Evolutionary conservation across 2,329 filamentous ascomycete genomes (phyloP).

Genomic region (Sporothrix mexicana): DNA sequence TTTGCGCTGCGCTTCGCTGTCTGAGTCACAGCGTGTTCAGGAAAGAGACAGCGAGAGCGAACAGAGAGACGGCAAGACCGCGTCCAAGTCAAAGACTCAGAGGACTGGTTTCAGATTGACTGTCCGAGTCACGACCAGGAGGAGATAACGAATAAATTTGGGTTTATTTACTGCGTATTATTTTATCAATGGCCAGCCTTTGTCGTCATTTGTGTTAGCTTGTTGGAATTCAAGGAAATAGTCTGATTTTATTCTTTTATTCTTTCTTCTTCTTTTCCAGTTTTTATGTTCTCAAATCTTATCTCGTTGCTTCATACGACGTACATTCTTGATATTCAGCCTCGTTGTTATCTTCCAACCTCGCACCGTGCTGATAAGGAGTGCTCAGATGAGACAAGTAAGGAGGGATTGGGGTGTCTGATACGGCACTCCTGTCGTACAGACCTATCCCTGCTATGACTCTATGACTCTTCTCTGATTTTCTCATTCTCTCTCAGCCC

Average conservation of each 20-base stretch:
- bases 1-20: constrained; percentile 7
- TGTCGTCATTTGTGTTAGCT: neutral
- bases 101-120: constrained; percentile 34
- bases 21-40: constrained; percentile 39
- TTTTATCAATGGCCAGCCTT: neutral
- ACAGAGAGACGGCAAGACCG: neutral
- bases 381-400: constrained; percentile 21
- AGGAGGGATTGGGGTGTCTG: neutral
- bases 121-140: too few relatives aligned
- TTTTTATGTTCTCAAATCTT: neutral
- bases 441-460: constrained; percentile 13
- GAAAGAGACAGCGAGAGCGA: constrained; percentile 27
- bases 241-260: neutral
- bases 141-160: too few relatives aligned
- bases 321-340: neutral
- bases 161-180: neutral
- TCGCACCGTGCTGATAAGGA: neutral
- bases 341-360: constrained; percentile 1
- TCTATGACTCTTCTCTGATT: constrained; percentile 16
- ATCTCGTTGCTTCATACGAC: neutral
- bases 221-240: neutral
- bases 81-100: constrained; percentile 4
- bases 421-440: neutral
- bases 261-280: too few relatives aligned
- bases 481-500: neutral